Conservation (phyloP, 192 early-diverging fungal genomes). For the Jimgerdemannia lactiflua region DNA sequence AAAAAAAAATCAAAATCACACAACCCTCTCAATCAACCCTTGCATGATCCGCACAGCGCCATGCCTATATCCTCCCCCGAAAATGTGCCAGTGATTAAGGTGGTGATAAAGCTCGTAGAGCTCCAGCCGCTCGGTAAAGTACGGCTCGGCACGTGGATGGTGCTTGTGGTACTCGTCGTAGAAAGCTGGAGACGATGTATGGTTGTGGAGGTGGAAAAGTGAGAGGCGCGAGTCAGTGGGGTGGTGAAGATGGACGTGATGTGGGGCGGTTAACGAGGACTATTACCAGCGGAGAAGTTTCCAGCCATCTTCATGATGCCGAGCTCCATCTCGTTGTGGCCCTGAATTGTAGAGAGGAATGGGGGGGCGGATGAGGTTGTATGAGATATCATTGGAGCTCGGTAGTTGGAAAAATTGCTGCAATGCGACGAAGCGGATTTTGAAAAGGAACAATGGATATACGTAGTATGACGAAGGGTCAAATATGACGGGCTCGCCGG, state of each 20-base stretch:
- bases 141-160: slow-evolving; percentile 20
- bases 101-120: slow-evolving; percentile 27
- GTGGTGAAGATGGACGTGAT: background rate
- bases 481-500: slow-evolving; percentile 18
- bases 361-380: background rate
- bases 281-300: slow-evolving; percentile 9
- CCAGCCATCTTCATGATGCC: slow-evolving; percentile 27
- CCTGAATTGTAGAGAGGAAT: background rate
- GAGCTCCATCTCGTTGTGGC: slow-evolving; percentile 24
- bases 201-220: background rate
- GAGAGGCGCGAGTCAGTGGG: background rate
- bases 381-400: background rate
- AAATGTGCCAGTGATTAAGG: slow-evolving; percentile 27
- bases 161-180: slow-evolving; percentile 26
- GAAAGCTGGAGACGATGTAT: slow-evolving; percentile 9
- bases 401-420: too few relatives aligned
- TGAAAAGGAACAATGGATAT: background rate
- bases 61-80: slow-evolving; percentile 18
- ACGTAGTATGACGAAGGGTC: slow-evolving; percentile 26
- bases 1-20: too few relatives aligned
- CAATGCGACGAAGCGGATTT: too few relatives aligned
- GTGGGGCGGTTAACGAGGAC: background rate
- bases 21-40: background rate
- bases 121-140: slow-evolving; percentile 16
- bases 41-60: slow-evolving; percentile 16